Conservation (phyloP, 768 basidiomycete species). For the Calocybe gangraenosa region DNA sequence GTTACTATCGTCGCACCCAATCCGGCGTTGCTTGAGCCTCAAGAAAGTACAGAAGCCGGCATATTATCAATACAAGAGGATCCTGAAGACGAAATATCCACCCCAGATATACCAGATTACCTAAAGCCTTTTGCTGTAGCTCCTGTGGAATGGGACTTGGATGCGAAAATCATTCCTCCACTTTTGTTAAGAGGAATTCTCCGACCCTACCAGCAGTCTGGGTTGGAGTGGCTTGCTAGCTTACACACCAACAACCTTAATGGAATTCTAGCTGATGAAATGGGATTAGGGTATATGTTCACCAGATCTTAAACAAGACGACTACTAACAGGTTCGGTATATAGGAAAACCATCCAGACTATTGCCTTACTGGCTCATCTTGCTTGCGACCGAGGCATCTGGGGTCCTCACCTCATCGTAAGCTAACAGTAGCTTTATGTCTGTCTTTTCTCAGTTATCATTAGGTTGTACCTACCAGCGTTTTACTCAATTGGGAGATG, state of each 20-base stretch:
- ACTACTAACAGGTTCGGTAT: not conserved
- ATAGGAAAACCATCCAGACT: slow-evolving; percentile 93
- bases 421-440: slow-evolving; percentile 17
- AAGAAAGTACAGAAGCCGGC: no score
- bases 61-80: not conserved
- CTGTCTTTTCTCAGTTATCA: slow-evolving; percentile 15
- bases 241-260: slow-evolving; percentile 78
- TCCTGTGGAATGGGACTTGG: slow-evolving; percentile 62
- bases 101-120: slow-evolving; percentile 39
- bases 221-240: slow-evolving; percentile 91
- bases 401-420: slow-evolving; percentile 89
- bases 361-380: slow-evolving; percentile 92
- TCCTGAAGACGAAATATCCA: not conserved
- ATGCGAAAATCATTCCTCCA: slow-evolving; percentile 55
- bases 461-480: slow-evolving; percentile 87
- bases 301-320: not conserved
- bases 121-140: slow-evolving; percentile 69
- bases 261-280: slow-evolving; percentile 88
- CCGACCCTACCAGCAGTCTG: slow-evolving; percentile 90
- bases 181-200: slow-evolving; percentile 82
- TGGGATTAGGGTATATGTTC: slow-evolving; percentile 81
- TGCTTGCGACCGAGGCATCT: slow-evolving; percentile 84
- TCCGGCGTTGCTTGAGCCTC: no score
- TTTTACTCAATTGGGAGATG: slow-evolving; percentile 94
- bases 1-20: no score